These are phyloP conservation scores for Zoysia pacifica DNA, from an alignment of 176 grass and related monocot genomes.

Conservation along the genomic window DNA sequence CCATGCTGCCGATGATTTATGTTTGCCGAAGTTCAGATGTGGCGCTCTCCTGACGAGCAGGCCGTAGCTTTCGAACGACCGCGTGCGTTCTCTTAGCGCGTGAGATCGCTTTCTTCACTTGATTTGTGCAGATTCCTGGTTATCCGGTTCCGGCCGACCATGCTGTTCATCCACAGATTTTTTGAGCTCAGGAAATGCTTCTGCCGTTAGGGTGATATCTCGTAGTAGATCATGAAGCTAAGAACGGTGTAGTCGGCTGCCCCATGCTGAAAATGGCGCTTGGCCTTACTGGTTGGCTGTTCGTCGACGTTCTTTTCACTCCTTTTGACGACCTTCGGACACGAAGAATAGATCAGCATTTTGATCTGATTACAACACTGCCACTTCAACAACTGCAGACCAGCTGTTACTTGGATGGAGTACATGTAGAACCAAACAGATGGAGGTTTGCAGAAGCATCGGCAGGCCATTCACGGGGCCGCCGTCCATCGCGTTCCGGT, in stretches of 20 bases:
- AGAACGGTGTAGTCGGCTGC: slow-evolving; percentile 10
- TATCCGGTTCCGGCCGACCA: slow-evolving; percentile 12
- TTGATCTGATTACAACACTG: too few species aligned
- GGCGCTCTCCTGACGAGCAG: not conserved
- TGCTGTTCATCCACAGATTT: not conserved
- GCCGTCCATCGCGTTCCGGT: not conserved
- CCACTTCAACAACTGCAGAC: not conserved
- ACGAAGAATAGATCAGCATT: too few species aligned
- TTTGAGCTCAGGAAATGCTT: not conserved
- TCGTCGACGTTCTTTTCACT: not conserved
- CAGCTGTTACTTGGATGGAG: not conserved
- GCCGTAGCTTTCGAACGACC: slow-evolving; percentile 2
- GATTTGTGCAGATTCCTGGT: slow-evolving; percentile 15
- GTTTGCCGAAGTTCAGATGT: not conserved
- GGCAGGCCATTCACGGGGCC: not conserved
- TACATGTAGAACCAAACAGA: slow-evolving; percentile 9
- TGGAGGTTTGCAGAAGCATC: not conserved
- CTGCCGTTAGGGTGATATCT: not conserved
- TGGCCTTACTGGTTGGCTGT: not conserved
- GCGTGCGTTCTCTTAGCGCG: not conserved
- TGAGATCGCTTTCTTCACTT: not conserved
- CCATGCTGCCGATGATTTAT: slow-evolving; percentile 17
- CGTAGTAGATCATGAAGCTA: not conserved
- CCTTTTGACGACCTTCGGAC: too few species aligned
- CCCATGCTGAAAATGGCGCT: slow-evolving; percentile 17